These are phyloP conservation scores for Ramaria rubella DNA, from an alignment of 768 basidiomycete species.

Conservation along the genomic window DNA sequence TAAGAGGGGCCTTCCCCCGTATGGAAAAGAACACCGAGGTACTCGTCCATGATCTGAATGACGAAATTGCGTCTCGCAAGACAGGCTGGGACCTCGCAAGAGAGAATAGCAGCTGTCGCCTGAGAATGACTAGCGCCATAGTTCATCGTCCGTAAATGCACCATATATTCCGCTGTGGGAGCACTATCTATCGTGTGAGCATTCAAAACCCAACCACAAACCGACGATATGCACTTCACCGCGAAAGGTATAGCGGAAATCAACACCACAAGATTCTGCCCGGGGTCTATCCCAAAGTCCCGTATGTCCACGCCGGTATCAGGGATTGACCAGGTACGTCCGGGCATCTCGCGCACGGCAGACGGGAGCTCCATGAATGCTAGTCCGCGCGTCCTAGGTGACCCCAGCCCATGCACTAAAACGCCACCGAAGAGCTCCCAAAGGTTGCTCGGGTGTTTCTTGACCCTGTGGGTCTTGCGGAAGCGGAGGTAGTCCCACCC, in stretches of 20 bases:
- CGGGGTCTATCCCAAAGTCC: conserved; percentile 62
- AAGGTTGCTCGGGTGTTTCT: conserved; percentile 24
- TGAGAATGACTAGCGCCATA: conserved; percentile 42
- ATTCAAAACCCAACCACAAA: too few relatives aligned
- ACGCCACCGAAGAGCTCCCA: conserved; percentile 60
- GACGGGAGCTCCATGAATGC: conserved; percentile 47
- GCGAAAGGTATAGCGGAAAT: too few relatives aligned
- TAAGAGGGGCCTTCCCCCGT: conserved; percentile 24
- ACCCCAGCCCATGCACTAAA: conserved; percentile 36
- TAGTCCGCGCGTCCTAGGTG: conserved; percentile 20
- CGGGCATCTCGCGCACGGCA: conserved; percentile 37
- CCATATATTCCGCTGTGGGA: conserved; percentile 20
- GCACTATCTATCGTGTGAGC: too few relatives aligned
- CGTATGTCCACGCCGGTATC: conserved; percentile 32
- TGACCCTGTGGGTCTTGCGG: neutral
- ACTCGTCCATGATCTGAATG: conserved; percentile 51
- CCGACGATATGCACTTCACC: too few relatives aligned
- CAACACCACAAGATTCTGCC: conserved; percentile 56
- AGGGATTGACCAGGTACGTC: conserved; percentile 38
- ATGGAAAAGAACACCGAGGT: conserved; percentile 44
- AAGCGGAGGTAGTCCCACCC: neutral
- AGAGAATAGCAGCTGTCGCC: conserved; percentile 29
- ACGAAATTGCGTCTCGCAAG: conserved; percentile 30
- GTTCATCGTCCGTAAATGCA: conserved; percentile 39
- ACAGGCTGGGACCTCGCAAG: conserved; percentile 16